Percentiles rank a stretch among this genome's conserved stretches.
Conservation (phyloP, 345 rosid genomes). For the Euphorbia tirucalli region DNA sequence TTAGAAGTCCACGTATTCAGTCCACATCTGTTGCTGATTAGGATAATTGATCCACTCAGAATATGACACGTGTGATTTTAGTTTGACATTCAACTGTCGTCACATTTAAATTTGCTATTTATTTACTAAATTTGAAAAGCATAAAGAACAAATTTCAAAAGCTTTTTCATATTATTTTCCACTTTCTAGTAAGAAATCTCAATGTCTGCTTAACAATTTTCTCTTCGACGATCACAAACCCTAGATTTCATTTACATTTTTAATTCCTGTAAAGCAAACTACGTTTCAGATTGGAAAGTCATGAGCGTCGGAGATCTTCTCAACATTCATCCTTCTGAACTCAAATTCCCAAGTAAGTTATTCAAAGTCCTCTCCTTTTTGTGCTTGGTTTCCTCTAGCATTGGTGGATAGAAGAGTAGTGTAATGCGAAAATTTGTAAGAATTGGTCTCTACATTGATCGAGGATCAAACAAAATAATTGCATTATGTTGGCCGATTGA, state of each 20-base stretch:
- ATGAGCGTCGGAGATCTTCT: constrained; percentile 66
- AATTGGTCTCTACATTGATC: background rate
- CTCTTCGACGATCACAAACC: background rate
- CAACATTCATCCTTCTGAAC: constrained; percentile 68
- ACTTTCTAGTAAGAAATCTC: background rate
- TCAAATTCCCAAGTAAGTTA: constrained; percentile 76
- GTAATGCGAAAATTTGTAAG: background rate
- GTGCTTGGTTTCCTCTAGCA: constrained; percentile 16
- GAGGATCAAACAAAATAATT: background rate
- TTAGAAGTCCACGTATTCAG: no score
- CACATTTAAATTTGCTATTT: no score
- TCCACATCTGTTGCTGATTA: no score
- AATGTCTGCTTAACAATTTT: background rate
- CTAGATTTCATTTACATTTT: background rate
- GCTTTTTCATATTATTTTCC: background rate
- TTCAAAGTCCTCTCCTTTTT: background rate
- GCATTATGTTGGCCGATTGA: background rate
- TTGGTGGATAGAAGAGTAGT: background rate
- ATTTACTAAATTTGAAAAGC: background rate
- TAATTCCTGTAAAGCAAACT: background rate
- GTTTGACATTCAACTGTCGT: no score
- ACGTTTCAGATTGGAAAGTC: background rate
- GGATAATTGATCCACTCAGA: no score
- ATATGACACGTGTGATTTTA: no score
- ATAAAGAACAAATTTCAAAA: background rate